These are phyloP conservation scores for Albizia julibrissin DNA, from an alignment of 306 rosid genomes.

Conservation along the genomic window DNA sequence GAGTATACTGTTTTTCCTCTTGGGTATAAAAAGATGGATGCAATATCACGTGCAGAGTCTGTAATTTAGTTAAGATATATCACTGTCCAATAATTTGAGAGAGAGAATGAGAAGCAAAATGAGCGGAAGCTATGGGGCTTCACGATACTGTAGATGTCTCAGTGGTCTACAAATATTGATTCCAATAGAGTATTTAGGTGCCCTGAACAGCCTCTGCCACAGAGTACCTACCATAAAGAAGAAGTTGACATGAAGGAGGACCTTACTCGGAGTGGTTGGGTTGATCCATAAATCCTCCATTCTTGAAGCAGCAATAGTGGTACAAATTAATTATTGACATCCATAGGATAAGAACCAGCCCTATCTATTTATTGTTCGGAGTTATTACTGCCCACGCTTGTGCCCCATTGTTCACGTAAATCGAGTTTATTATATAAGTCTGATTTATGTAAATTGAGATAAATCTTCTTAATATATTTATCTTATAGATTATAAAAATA, in stretches of 20 bases:
- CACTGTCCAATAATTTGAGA: slow-evolving; percentile 23
- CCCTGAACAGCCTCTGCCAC: slow-evolving; percentile 16
- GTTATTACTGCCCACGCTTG: too few relatives aligned
- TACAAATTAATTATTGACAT: slow-evolving; percentile 18
- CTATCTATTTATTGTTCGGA: background rate
- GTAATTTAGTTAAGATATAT: background rate
- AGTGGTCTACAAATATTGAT: slow-evolving; percentile 28
- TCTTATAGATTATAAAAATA: too few relatives aligned
- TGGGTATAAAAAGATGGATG: background rate
- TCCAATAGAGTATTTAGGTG: slow-evolving; percentile 3
- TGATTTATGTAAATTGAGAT: too few relatives aligned
- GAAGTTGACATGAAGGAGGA: slow-evolving; percentile 46
- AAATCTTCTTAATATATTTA: too few relatives aligned
- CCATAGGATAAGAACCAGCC: background rate
- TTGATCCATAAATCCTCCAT: slow-evolving; percentile 27
- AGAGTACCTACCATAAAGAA: slow-evolving; percentile 34
- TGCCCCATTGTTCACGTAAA: too few relatives aligned
- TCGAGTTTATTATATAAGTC: too few relatives aligned
- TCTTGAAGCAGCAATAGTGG: slow-evolving; percentile 15
- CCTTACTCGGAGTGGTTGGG: slow-evolving; percentile 41
- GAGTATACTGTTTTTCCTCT: background rate
- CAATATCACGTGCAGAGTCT: slow-evolving; percentile 2
- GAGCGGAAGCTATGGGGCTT: slow-evolving; percentile 27
- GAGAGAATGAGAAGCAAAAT: slow-evolving; percentile 22
- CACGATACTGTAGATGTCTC: background rate